Conservation (phyloP, 148 eudicot genomes). For the Rhododendron kiyosumense region DNA sequence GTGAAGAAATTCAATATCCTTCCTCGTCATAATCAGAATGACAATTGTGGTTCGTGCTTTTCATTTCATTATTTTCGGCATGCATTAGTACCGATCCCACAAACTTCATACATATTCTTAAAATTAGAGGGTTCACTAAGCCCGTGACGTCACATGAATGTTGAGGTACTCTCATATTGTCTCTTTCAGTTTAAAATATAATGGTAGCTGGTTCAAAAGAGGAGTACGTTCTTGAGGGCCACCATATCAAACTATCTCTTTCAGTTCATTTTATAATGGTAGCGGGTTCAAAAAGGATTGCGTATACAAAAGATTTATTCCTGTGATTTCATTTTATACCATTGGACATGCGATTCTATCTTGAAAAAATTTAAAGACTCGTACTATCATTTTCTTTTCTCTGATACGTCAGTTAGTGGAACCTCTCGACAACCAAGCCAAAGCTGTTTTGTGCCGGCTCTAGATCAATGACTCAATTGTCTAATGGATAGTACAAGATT, state of each 20-base stretch:
- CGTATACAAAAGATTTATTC: background rate
- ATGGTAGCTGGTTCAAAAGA: background rate
- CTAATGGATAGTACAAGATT: background rate
- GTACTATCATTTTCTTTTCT: background rate
- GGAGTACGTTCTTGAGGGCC: background rate
- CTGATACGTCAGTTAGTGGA: background rate
- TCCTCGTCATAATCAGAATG: background rate
- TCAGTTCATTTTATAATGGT: background rate
- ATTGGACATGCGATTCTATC: background rate
- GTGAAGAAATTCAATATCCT: too few species aligned
- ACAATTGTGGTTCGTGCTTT: background rate
- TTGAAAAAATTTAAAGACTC: background rate
- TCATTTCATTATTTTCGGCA: background rate
- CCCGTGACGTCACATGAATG: background rate
- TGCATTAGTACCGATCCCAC: background rate
- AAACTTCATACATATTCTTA: too few species aligned
- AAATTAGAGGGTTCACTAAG: background rate
- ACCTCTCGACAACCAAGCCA: background rate
- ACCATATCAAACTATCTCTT: background rate
- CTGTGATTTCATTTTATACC: background rate
- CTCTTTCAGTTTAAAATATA: background rate
- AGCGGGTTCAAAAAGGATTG: background rate
- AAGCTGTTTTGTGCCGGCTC: background rate
- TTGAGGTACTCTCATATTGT: background rate
- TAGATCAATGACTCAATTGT: background rate